These are phyloP conservation scores for Dictyostelium capitatum DNA, from an alignment of 78 protist genomes.

Conservation along the genomic window DNA sequence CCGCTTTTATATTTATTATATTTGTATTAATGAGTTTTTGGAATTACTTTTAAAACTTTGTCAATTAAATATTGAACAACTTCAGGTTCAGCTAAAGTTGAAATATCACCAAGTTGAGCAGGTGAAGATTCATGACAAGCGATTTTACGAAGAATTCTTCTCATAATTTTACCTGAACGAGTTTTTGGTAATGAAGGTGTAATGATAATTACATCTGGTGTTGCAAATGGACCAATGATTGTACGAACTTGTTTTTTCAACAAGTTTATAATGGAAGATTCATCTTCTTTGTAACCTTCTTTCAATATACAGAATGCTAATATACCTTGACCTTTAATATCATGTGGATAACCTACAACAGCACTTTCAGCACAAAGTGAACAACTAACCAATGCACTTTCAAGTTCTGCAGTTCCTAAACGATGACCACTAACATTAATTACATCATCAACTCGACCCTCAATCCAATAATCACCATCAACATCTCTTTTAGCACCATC, in stretches of 20 bases:
- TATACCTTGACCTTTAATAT: conserved; percentile 94
- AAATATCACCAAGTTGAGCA: conserved; percentile 87
- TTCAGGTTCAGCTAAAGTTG: conserved; percentile 93
- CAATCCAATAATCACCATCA: conserved; percentile 95
- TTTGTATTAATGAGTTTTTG: conserved; percentile 13
- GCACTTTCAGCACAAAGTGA: conserved; percentile 92
- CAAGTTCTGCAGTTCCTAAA: conserved; percentile 97
- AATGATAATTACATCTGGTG: conserved; percentile 86
- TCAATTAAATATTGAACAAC: conserved; percentile 65
- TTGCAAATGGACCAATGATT: conserved; percentile 82
- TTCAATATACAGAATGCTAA: conserved; percentile 85
- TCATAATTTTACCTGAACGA: conserved; percentile 95
- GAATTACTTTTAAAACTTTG: conserved; percentile 30
- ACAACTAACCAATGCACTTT: conserved; percentile 87
- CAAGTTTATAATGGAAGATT: conserved; percentile 45
- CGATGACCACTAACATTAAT: conserved; percentile 97
- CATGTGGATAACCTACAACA: conserved; percentile 94
- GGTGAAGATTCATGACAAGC: conserved; percentile 81
- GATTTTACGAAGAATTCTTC: conserved; percentile 94
- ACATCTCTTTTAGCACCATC: conserved; percentile 91
- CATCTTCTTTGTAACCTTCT: conserved; percentile 68
- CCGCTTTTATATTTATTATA: not conserved
- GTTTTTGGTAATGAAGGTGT: conserved; percentile 94
- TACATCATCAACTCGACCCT: conserved; percentile 96
- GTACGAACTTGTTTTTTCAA: conserved; percentile 86